Conservation (phyloP, 352 stramenopile species). For the Phytophthora ramorum region DNA sequence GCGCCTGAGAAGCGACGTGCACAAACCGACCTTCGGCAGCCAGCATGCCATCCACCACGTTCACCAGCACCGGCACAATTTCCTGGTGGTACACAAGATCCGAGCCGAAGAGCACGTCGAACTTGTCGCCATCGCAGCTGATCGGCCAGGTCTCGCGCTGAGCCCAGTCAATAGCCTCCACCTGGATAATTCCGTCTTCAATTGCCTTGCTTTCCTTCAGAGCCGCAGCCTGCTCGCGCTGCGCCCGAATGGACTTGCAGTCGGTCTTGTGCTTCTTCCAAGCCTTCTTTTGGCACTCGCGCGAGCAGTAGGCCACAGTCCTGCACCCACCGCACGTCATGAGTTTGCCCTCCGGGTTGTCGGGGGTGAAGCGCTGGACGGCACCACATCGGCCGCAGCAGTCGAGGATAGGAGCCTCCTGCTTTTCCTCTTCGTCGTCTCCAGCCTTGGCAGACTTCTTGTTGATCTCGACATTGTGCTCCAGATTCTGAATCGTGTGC, state of each 20-base stretch:
- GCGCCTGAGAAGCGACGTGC: conserved; percentile 81
- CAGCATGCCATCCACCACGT: conserved; percentile 80
- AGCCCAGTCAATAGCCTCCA: conserved; percentile 84
- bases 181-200: conserved; percentile 48
- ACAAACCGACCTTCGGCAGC: conserved; percentile 65
- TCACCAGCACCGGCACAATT: conserved; percentile 81
- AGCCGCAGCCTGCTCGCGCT: conserved; percentile 36
- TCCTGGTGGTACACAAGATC: conserved; percentile 89
- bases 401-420: conserved; percentile 35
- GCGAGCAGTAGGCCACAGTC: conserved; percentile 82
- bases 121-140: conserved; percentile 40
- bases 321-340: conserved; percentile 84
- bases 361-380: conserved; percentile 76
- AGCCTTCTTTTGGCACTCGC: conserved; percentile 86
- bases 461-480: conserved; percentile 85
- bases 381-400: conserved; percentile 75
- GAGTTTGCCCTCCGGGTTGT: conserved; percentile 90
- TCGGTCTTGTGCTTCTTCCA: conserved; percentile 88
- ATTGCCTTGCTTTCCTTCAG: conserved; percentile 24
- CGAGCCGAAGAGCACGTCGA: conserved; percentile 83
- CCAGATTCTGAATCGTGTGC: conserved; percentile 83
- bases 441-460: conserved; percentile 31
- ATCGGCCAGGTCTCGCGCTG: conserved; percentile 77
- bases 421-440: conserved; percentile 34
- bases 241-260: conserved; percentile 72